Evolutionary conservation across 2,329 filamentous ascomycete genomes (phyloP).

Genomic region (Sporothrix euskadiensis): DNA sequence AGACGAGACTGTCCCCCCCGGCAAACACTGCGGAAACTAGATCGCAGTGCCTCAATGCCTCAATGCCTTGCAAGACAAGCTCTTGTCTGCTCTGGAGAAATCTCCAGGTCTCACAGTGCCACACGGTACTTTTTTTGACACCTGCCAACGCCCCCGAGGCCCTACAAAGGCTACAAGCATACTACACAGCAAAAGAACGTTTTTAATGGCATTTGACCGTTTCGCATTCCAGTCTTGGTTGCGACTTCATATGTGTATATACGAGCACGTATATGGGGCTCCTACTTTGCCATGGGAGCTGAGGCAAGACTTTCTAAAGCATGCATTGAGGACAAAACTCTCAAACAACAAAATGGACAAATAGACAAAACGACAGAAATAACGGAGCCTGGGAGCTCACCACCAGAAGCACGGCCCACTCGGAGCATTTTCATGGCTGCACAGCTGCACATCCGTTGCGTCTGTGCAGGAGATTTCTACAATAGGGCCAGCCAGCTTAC

Average conservation of each 20-base stretch:
- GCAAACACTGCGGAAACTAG: neutral
- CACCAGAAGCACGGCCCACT: constrained; percentile 9
- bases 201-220: neutral
- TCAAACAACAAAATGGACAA: constrained; percentile 16
- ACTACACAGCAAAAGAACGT: neutral
- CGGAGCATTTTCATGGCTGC: neutral
- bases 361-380: neutral
- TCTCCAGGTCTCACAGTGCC: neutral
- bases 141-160: neutral
- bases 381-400: neutral
- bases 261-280: neutral
- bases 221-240: neutral
- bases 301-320: constrained; percentile 16
- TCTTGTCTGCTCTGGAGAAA: neutral
- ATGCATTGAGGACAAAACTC: neutral
- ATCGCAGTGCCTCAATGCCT: neutral
- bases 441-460: neutral
- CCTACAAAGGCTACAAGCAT: neutral
- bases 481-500: neutral
- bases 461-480: constrained; percentile 3
- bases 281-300: constrained; percentile 9
- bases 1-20: neutral
- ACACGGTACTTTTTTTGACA: constrained; percentile 11
- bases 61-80: neutral
- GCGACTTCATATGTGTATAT: neutral